Evolutionary conservation across 176 grass and related monocot species (phyloP), one percentile per base, ranked within the genome.

Genomic region (Eremochloa ophiuroides): DNA sequence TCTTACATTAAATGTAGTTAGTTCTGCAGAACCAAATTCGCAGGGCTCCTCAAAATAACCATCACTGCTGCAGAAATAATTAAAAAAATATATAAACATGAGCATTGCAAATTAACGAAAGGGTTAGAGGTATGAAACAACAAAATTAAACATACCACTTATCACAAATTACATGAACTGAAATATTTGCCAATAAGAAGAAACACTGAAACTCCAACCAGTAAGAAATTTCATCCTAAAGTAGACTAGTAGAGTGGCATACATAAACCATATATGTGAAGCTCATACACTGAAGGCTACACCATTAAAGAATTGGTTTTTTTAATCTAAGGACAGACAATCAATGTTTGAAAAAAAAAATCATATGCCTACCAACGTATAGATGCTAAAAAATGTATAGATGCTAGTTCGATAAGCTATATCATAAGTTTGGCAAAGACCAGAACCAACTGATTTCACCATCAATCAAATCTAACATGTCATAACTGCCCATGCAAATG

Each of bases 1-100:
- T 73, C 90, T 93, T 95, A 98, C 92, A 87, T 89, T 80, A 62
- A 84, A 55, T 71, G 76, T 85, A 70, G 41, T 69, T 73, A 66
- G 82, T 84, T 94, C 87, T 74, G 73, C 74, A 67, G 79, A 69
- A 74, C 83, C 78, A 79, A 92, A 71, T 81, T 92, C 78, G 73
- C 31, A 87, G 62, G 90, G 78, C 10, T 86, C 73, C 3, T 82
- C 48, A 3, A 86, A 89, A 48, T 89, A 78, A 20, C 14, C 83
- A 82, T 89, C 69, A 34, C 34, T 71, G 70, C 78, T 83, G 55
- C 83, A 92, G 5, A n/a, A 17, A 83, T 68, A 80, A 59, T 56
- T 62, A 43, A 61, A 39, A 25, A 25, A 73, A 27, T 41, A 26
- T 74, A 66, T 34, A 55, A 87, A 73, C 37, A 86, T 86, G 82